Conservation (phyloP, 1,284 basidiomycete species). For the Ceratobasidium theobromae region DNA sequence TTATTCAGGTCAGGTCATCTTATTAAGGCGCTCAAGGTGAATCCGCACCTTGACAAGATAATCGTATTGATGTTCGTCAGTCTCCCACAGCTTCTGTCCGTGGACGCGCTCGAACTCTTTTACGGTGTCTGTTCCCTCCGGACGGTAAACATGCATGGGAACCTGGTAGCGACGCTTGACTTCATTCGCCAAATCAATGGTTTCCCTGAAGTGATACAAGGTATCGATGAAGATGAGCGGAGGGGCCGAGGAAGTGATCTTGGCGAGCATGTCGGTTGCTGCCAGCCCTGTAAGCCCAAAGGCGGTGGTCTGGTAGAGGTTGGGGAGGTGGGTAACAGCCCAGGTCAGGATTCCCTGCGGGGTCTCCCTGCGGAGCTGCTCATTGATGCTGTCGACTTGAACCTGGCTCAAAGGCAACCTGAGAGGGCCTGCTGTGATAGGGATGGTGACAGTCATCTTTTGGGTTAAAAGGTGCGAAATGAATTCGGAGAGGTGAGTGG, state of each 20-base stretch:
- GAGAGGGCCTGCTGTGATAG: slow-evolving; percentile 43
- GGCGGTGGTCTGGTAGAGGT: slow-evolving; percentile 87
- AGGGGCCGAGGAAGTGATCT: slow-evolving; percentile 63
- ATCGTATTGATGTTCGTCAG: slow-evolving; percentile 87
- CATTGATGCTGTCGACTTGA: slow-evolving; percentile 70
- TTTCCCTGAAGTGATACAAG: slow-evolving; percentile 94
- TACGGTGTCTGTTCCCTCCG: slow-evolving; percentile 67
- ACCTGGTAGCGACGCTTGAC: slow-evolving; percentile 76
- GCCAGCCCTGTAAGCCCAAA: slow-evolving; percentile 92
- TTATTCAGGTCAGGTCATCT: not conserved
- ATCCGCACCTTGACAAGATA: slow-evolving; percentile 82
- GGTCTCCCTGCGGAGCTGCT: slow-evolving; percentile 63
- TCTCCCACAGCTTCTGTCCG: slow-evolving; percentile 86
- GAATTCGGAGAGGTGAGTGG: slow-evolving; percentile 24
- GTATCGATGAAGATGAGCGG: slow-evolving; percentile 93
- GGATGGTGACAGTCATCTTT: slow-evolving; percentile 23
- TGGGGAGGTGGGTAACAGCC: slow-evolving; percentile 77
- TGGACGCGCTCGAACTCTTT: slow-evolving; percentile 80
- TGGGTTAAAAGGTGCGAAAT: not conserved
- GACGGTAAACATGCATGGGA: slow-evolving; percentile 77
- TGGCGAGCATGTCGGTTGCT: slow-evolving; percentile 89
- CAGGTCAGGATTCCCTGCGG: slow-evolving; percentile 84
- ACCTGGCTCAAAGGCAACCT: slow-evolving; percentile 64
- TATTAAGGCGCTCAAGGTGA: not conserved
- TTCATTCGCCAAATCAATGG: slow-evolving; percentile 80